phyloP scores from a whole-genome alignment of 2,329 filamentous ascomycete genomes.

The Dothiorella sarmentorum region DNA sequence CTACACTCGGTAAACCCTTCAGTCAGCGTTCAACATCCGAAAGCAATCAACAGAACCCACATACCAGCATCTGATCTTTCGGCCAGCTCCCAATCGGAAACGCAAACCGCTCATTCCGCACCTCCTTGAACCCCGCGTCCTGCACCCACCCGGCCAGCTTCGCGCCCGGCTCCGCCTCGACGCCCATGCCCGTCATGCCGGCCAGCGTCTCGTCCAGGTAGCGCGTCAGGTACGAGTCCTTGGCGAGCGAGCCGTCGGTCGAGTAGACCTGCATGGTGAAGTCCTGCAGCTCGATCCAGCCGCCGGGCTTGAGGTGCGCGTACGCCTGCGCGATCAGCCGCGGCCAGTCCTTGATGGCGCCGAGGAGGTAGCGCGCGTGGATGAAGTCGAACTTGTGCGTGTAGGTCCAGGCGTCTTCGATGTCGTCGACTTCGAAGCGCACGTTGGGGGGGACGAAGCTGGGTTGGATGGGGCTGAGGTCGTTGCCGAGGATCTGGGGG shows the following conservation, averaged over 20 bases:
- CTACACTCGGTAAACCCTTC: too few relatives aligned
- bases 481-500: constrained; percentile 40
- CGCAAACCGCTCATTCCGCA: constrained; percentile 43
- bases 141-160: constrained; percentile 40
- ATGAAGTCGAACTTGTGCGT: constrained; percentile 27
- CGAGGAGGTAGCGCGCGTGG: constrained; percentile 23
- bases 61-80: constrained; percentile 42
- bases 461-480: constrained; percentile 47
- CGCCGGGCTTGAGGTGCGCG: constrained; percentile 26
- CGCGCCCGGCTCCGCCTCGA: constrained; percentile 35
- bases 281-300: constrained; percentile 29
- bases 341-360: constrained; percentile 26
- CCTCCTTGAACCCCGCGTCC: constrained; percentile 53
- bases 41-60: neutral
- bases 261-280: constrained; percentile 25
- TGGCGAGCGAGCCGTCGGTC: constrained; percentile 24
- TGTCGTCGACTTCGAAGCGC: constrained; percentile 51
- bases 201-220: constrained; percentile 25
- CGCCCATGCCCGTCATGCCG: constrained; percentile 33
- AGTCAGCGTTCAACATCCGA: too few relatives aligned
- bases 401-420: constrained; percentile 34
- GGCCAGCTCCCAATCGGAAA: constrained; percentile 32
- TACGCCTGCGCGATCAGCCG: constrained; percentile 24
- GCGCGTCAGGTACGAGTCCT: constrained; percentile 22
- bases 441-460: constrained; percentile 47